phyloP scores from a whole-genome alignment of 768 basidiomycete species.

The Exidia glandulosa region DNA sequence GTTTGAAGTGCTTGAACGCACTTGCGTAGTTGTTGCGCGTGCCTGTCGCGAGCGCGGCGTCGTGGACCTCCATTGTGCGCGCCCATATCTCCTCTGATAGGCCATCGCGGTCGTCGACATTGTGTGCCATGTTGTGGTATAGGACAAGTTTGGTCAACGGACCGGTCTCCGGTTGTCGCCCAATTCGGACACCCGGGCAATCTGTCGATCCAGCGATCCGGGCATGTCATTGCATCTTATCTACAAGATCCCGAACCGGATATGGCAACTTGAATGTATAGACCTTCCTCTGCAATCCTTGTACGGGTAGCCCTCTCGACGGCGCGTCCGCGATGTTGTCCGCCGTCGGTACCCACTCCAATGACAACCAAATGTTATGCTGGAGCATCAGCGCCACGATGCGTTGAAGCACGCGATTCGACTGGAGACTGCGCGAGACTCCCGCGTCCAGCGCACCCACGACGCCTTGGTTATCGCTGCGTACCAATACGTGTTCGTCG shows the following conservation, averaged over 20 bases:
- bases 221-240: neutral
- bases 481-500: conserved; percentile 9
- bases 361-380: conserved; percentile 4
- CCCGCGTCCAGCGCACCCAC: conserved; percentile 20
- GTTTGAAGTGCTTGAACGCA: neutral
- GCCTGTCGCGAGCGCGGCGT: neutral
- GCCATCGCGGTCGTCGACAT: no score
- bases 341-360: conserved; percentile 12
- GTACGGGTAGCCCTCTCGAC: conserved; percentile 14
- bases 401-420: conserved; percentile 19
- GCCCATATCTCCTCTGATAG: neutral
- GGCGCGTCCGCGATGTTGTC: conserved; percentile 23
- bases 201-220: no score
- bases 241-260: neutral
- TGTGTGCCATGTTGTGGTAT: neutral
- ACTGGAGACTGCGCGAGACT: conserved; percentile 14
- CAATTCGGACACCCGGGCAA: no score
- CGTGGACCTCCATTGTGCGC: neutral
- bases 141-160: neutral
- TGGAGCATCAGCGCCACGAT: conserved; percentile 13
- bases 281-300: neutral
- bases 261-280: neutral
- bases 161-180: neutral
- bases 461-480: conserved; percentile 26
- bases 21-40: neutral